A percentile compares a stretch with the other conserved stretches of the same genome.
These are phyloP conservation scores for Diddensiella transvaalensis DNA, from an alignment of 805 yeast species.

Conservation along the genomic window DNA sequence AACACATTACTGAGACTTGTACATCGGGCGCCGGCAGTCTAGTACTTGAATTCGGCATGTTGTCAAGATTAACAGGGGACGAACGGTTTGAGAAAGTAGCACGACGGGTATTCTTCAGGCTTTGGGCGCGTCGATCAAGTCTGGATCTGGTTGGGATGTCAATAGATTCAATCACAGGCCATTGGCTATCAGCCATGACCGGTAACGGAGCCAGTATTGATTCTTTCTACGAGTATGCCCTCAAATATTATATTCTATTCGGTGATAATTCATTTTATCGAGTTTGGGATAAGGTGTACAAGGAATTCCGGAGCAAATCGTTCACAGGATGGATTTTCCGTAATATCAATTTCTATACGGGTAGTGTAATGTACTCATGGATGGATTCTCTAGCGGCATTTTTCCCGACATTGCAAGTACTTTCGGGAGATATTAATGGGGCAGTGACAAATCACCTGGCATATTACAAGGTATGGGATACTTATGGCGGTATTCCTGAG, in stretches of 20 bases:
- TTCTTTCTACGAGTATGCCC: constrained; percentile 84
- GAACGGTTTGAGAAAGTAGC: constrained; percentile 61
- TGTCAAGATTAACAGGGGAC: constrained; percentile 74
- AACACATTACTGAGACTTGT: constrained; percentile 58
- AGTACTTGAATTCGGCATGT: constrained; percentile 70
- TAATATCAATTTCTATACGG: constrained; percentile 55
- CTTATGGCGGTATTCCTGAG: constrained; percentile 81
- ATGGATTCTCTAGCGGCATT: constrained; percentile 84
- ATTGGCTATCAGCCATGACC: constrained; percentile 56
- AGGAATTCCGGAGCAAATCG: constrained; percentile 51
- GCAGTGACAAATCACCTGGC: constrained; percentile 61
- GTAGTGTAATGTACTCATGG: constrained; percentile 57
- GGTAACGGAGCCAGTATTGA: constrained; percentile 92
- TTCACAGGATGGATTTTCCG: constrained; percentile 49
- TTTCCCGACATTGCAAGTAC: constrained; percentile 79
- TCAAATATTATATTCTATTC: constrained; percentile 71
- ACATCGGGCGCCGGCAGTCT: constrained; percentile 86
- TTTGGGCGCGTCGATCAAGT: constrained; percentile 65
- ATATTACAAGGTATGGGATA: constrained; percentile 73
- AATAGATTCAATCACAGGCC: constrained; percentile 54
- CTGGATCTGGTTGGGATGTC: constrained; percentile 76
- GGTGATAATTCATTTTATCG: constrained; percentile 49
- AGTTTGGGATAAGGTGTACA: constrained; percentile 55
- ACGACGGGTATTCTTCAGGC: constrained; percentile 56
- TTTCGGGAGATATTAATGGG: constrained; percentile 67